Conservation (phyloP, 78 protist genomes). For the Salpingoeca rosetta region DNA sequence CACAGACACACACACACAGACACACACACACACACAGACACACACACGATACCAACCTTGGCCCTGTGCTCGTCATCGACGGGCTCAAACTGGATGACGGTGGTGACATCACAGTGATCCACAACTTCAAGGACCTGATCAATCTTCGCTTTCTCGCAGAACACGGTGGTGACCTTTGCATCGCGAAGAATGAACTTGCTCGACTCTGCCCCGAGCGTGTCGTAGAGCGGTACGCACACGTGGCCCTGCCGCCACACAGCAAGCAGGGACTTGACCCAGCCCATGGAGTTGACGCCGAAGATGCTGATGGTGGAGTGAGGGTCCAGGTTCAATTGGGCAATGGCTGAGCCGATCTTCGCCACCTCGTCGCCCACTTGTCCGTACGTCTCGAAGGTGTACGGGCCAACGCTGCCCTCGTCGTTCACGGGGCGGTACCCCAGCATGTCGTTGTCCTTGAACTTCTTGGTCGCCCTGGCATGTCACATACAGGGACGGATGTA, state of each 20-base stretch:
- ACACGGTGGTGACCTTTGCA: constrained; percentile 23
- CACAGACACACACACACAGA: too few species aligned
- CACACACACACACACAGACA: too few species aligned
- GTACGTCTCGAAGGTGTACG: background rate
- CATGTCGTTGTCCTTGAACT: background rate
- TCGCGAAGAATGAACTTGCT: constrained; percentile 49
- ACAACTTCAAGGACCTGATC: background rate
- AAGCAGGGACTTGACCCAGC: background rate
- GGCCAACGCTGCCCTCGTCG: background rate
- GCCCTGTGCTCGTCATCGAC: background rate
- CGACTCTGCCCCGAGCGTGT: constrained; percentile 50
- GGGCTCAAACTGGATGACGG: background rate
- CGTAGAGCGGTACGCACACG: constrained; percentile 45
- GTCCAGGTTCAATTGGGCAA: background rate
- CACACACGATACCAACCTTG: too few species aligned
- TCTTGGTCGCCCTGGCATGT: background rate
- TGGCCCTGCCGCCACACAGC: background rate
- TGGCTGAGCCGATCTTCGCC: background rate
- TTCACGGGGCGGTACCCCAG: background rate
- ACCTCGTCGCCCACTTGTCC: background rate
- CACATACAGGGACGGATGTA: too few species aligned
- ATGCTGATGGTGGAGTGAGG: background rate
- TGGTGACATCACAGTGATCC: background rate
- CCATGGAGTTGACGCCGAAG: background rate
- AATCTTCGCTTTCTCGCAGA: background rate